phyloP scores from a whole-genome alignment of 2,329 filamentous ascomycete genomes.

The Domatiomyces catenatus region DNA sequence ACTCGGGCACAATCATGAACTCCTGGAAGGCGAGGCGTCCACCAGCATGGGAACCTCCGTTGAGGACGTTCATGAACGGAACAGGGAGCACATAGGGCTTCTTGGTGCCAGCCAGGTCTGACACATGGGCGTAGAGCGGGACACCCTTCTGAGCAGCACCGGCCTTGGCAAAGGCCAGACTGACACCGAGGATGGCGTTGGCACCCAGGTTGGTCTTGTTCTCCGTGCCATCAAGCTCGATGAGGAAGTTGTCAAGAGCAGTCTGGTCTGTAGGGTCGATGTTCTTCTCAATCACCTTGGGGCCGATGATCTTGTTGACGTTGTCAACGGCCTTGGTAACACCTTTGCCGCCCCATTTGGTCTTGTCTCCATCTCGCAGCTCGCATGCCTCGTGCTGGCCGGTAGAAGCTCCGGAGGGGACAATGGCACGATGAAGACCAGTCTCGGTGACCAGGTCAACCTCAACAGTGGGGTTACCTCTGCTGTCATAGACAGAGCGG shows the following conservation, averaged over 20 bases:
- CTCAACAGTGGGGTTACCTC: slow-evolving; percentile 95
- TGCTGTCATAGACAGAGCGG: slow-evolving; percentile 96
- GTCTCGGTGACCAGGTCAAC: slow-evolving; percentile 94
- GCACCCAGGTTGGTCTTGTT: slow-evolving; percentile 46
- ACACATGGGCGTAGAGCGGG: slow-evolving; percentile 75
- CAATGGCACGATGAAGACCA: slow-evolving; percentile 91
- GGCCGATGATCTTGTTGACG: slow-evolving; percentile 67
- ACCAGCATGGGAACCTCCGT: slow-evolving; percentile 92
- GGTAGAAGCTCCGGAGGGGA: slow-evolving; percentile 90
- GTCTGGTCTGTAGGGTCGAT: slow-evolving; percentile 77
- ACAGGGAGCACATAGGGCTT: slow-evolving; percentile 82
- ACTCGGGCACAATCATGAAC: slow-evolving; percentile 86
- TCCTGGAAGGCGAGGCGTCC: slow-evolving; percentile 90
- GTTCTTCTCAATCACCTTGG: slow-evolving; percentile 66
- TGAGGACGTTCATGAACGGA: slow-evolving; percentile 87
- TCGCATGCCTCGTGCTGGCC: slow-evolving; percentile 84
- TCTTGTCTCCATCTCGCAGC: slow-evolving; percentile 79
- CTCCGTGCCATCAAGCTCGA: slow-evolving; percentile 55
- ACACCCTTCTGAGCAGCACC: slow-evolving; percentile 79
- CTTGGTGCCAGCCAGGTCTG: slow-evolving; percentile 75
- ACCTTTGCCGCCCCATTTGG: slow-evolving; percentile 74
- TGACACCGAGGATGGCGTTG: slow-evolving; percentile 46
- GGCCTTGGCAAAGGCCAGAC: slow-evolving; percentile 57
- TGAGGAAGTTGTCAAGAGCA: slow-evolving; percentile 71
- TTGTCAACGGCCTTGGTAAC: slow-evolving; percentile 74